Evolutionary conservation across 2,329 filamentous ascomycete species (phyloP), one percentile per base, ranked within the genome.

Genomic region (Cadophora gregata): DNA sequence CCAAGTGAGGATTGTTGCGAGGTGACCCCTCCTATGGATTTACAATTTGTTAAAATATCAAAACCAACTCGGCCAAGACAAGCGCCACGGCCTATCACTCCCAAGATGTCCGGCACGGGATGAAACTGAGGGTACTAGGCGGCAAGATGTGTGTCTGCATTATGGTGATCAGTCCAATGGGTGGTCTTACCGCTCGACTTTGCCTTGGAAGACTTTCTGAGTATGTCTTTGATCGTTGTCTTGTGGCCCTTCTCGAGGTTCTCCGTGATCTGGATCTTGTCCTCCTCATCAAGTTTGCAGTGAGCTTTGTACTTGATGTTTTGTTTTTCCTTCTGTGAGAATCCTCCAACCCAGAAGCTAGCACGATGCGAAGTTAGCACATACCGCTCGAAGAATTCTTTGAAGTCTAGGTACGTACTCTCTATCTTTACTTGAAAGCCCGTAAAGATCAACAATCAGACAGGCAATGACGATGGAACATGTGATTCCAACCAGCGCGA

Each of bases 371-470:
- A 31, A n/a, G 7, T 53, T 33, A n/a, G 19, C 27, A 53, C 27
- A 53, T n/a, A 7, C n/a, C 14, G 6, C 27, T 14, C 16, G 14
- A 9, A 4, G 4, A 12, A 12, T 12, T 7, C 12, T 42, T 42
- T 42, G 8, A 4, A 14, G 50, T 7, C 16, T 33, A 14, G 14
- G 16, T 6, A 53, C 50, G 9, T 31, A 53, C 25, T 53, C 50
- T 31, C n/a, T 29, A 16, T 53, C 50, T 31, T 53, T 53, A 9
- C 27, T 53, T 19, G 50, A 53, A 5, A 53, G 29, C 29, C 50
- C 50, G 29, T 53, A 33, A n/a, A 33, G 27, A 53, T 53, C 50
- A 53, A 53, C 27, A 27, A 53, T 53, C 29, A 53, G n/a, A 24
- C 50, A 53, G 14, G 14, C 16, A 27, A 33, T 53, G 14, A 53